phyloP scores from a whole-genome alignment of 805 yeast species.

The Yamadazyma tumulicola region DNA sequence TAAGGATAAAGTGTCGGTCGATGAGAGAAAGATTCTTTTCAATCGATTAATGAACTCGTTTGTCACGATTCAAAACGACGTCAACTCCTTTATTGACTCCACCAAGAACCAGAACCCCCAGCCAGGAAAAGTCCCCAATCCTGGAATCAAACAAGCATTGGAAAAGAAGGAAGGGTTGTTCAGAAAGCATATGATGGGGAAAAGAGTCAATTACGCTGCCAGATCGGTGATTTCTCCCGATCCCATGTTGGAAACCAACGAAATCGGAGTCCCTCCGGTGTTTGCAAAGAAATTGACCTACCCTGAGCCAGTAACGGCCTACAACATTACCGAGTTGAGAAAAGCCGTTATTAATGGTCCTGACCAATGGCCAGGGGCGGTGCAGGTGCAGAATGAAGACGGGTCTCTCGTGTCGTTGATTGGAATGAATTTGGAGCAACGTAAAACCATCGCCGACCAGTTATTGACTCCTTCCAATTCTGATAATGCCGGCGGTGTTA shows the following conservation, averaged over 20 bases:
- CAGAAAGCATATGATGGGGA: constrained; percentile 99
- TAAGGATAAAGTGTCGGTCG: constrained; percentile 43
- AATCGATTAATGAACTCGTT: constrained; percentile 93
- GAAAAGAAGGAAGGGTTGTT: constrained; percentile 98
- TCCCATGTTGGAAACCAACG: constrained; percentile 96
- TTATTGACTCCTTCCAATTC: constrained; percentile 78
- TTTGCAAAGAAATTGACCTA: constrained; percentile 93
- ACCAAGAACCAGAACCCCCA: constrained; percentile 77
- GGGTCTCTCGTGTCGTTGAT: constrained; percentile 77
- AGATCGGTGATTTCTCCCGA: constrained; percentile 99
- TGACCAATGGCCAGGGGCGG: constrained; percentile 98
- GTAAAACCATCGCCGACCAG: constrained; percentile 93
- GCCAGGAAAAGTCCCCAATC: constrained; percentile 70
- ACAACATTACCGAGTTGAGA: constrained; percentile 85
- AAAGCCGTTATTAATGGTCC: constrained; percentile 98
- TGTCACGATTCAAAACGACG: constrained; percentile 92
- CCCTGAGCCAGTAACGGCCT: constrained; percentile 96
- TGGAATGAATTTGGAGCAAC: constrained; percentile 89
- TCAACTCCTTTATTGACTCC: constrained; percentile 88
- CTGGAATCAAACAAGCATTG: constrained; percentile 96
- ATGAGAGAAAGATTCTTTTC: constrained; percentile 73
- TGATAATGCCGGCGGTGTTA: constrained; percentile 43
- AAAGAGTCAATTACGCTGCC: constrained; percentile 98
- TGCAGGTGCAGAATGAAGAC: constrained; percentile 92
- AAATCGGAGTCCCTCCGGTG: constrained; percentile 98